A percentile compares a stretch with the other conserved stretches of the same genome.
phyloP scores from a whole-genome alignment of 2,329 filamentous ascomycete species.

The Trichocomaceae sp. region DNA sequence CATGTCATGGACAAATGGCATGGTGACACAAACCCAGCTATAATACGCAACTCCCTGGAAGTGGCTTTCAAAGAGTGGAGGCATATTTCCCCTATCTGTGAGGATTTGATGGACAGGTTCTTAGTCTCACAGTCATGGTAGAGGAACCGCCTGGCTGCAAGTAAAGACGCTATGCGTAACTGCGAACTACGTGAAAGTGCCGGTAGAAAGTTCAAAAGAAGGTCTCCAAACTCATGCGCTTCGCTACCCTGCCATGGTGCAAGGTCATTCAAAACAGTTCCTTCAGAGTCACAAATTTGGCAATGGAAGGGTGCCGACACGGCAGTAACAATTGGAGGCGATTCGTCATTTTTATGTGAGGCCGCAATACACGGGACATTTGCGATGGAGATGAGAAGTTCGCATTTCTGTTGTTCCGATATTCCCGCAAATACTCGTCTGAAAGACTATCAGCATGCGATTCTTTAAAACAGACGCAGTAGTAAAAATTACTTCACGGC shows the following conservation, averaged over 20 bases:
- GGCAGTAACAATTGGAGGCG: constrained; percentile 20
- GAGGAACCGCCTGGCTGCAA: constrained; percentile 62
- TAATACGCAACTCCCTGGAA: constrained; percentile 73
- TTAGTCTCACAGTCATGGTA: constrained; percentile 56
- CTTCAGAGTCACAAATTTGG: constrained; percentile 32
- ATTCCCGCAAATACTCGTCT: constrained; percentile 43
- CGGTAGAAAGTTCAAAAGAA: constrained; percentile 38
- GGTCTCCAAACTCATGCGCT: constrained; percentile 34
- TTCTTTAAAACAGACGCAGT: neutral
- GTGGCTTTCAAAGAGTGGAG: constrained; percentile 77
- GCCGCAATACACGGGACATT: constrained; percentile 52
- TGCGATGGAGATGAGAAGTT: constrained; percentile 50
- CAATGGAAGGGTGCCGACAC: constrained; percentile 25
- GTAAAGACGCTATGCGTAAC: constrained; percentile 63
- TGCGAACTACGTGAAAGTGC: constrained; percentile 46
- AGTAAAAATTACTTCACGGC: neutral
- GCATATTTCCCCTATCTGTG: constrained; percentile 70
- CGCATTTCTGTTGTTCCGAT: constrained; percentile 46
- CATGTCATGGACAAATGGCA: constrained; percentile 7
- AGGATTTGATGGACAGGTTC: constrained; percentile 61
- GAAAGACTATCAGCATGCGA: constrained; percentile 22
- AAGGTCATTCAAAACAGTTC: constrained; percentile 14
- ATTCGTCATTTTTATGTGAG: constrained; percentile 35
- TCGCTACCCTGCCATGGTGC: constrained; percentile 16
- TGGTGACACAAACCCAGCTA: constrained; percentile 53